Percentiles rank a stretch among this genome's conserved stretches.
Evolutionary conservation across 768 basidiomycete genomes (phyloP).

Genomic region (Psilocybe tampanensis): DNA sequence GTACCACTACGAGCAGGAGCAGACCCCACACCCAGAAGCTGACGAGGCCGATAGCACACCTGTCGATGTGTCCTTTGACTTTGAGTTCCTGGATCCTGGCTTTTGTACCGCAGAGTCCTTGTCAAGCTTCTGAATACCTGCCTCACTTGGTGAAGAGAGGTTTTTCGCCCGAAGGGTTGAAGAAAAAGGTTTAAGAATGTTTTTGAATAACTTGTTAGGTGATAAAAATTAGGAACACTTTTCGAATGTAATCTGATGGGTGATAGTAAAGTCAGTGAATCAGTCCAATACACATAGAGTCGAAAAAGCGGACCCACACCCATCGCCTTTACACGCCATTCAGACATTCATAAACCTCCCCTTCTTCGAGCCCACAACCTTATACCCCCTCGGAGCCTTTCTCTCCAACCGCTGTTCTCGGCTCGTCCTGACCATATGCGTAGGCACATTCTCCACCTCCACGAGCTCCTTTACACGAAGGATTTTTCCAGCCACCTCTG

Average conservation of each 20-base stretch:
- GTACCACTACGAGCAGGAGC: no score
- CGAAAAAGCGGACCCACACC: no score
- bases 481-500: conserved; percentile 84
- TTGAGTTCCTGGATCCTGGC: no score
- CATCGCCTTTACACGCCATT: background rate
- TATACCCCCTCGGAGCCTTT: conserved; percentile 69
- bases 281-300: background rate
- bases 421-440: conserved; percentile 66
- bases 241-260: background rate
- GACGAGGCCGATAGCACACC: no score
- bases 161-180: no score
- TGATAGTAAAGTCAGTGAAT: background rate
- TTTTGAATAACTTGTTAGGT: no score
- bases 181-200: no score
- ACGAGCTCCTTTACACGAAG: conserved; percentile 88
- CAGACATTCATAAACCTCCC: conserved; percentile 35
- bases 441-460: conserved; percentile 83
- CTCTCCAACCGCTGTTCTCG: conserved; percentile 68
- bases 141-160: no score
- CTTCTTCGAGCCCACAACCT: conserved; percentile 46
- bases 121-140: no score
- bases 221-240: background rate
- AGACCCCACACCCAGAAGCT: no score
- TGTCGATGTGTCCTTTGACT: no score
- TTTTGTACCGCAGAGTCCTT: no score